These are phyloP conservation scores for Aspergillus sp. DNA, from an alignment of 2,329 filamentous ascomycete genomes.

Conservation along the genomic window DNA sequence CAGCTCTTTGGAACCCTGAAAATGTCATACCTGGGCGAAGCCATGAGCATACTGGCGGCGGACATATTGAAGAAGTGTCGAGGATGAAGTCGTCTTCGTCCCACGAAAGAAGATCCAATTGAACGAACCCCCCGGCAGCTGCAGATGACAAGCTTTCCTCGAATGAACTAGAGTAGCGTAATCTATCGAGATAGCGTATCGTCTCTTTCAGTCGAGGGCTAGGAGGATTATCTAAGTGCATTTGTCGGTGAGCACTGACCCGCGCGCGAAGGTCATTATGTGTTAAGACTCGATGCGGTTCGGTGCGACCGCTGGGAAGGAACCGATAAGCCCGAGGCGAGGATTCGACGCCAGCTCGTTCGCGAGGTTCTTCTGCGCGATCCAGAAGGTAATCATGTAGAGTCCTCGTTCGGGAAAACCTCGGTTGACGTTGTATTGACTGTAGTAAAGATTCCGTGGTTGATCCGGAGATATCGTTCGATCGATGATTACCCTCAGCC, in stretches of 20 bases:
- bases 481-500: constrained; percentile 24
- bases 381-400: constrained; percentile 43
- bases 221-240: constrained; percentile 34
- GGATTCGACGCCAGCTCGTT: constrained; percentile 12
- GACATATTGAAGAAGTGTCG: constrained; percentile 52
- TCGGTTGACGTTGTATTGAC: constrained; percentile 40
- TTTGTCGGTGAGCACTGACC: constrained; percentile 36
- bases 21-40: constrained; percentile 61
- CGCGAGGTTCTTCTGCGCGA: constrained; percentile 29
- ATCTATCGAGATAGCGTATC: constrained; percentile 60
- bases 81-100: constrained; percentile 59
- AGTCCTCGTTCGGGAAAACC: constrained; percentile 38
- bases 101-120: constrained; percentile 53
- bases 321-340: constrained; percentile 33
- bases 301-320: constrained; percentile 29
- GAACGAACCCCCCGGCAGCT: constrained; percentile 53
- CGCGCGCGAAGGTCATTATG: constrained; percentile 37
- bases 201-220: constrained; percentile 54
- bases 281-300: constrained; percentile 29
- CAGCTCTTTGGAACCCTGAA: constrained; percentile 61
- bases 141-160: constrained; percentile 57
- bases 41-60: constrained; percentile 59
- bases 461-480: constrained; percentile 26
- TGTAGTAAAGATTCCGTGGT: constrained; percentile 42
- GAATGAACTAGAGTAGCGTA: constrained; percentile 54